Conservation (phyloP, 257 asterid species). For the Nicotiana otophora region DNA sequence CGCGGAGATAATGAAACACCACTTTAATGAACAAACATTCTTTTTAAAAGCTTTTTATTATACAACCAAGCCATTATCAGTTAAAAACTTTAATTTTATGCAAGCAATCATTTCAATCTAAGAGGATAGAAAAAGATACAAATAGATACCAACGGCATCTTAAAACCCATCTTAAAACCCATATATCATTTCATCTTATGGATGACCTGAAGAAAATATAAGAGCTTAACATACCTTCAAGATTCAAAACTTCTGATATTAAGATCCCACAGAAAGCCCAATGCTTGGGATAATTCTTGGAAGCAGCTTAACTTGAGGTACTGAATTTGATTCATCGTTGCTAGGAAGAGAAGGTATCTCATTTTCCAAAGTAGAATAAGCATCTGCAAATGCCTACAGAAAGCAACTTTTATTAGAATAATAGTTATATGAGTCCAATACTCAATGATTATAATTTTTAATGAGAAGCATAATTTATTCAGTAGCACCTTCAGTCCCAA, state of each 20-base stretch:
- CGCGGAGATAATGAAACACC: neutral
- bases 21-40: neutral
- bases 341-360: conserved; percentile 47
- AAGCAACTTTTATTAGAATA: conserved; percentile 3
- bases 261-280: conserved; percentile 49
- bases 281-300: conserved; percentile 89
- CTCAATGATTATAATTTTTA: neutral
- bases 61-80: neutral
- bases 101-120: neutral
- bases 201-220: neutral
- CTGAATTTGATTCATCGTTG: conserved; percentile 40
- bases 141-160: neutral
- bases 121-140: neutral
- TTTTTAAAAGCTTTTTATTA: neutral
- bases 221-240: conserved; percentile 26
- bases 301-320: conserved; percentile 55
- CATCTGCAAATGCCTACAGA: conserved; percentile 96
- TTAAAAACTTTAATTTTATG: neutral
- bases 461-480: neutral
- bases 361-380: conserved; percentile 76
- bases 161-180: neutral
- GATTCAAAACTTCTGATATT: conserved; percentile 20
- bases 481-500: conserved; percentile 5
- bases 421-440: neutral
- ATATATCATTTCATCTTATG: neutral